Evolutionary conservation across 2,329 filamentous ascomycete species (phyloP).

Genomic region (Cytospora paraplurivora): DNA sequence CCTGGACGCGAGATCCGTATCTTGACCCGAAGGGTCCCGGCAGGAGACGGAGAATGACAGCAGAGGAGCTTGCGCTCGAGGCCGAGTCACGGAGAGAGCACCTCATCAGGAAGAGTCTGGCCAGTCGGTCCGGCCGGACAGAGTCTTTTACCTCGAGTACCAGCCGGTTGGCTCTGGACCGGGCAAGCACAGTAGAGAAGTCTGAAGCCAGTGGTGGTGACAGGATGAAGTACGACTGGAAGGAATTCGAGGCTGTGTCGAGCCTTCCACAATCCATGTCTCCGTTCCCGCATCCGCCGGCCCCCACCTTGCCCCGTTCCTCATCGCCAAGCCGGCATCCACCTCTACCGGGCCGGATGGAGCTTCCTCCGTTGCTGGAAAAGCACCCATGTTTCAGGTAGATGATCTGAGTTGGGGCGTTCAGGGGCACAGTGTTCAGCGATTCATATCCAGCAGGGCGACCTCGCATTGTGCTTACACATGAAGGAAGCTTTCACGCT

Average conservation of each 20-base stretch:
- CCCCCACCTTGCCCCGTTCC: constrained; percentile 15
- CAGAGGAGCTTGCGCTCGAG: constrained; percentile 34
- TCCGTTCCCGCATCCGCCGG: constrained; percentile 18
- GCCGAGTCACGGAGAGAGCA: constrained; percentile 43
- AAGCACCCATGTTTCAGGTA: constrained; percentile 18
- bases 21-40: constrained; percentile 31
- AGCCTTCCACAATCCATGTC: constrained; percentile 6
- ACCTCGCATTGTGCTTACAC: too few species aligned
- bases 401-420: not conserved
- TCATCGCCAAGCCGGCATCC: constrained; percentile 22
- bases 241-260: constrained; percentile 40
- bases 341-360: constrained; percentile 8
- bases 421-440: too few species aligned
- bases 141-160: constrained; percentile 16
- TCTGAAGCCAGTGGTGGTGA: constrained; percentile 27
- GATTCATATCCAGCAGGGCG: too few species aligned
- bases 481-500: too few species aligned
- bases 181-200: constrained; percentile 12
- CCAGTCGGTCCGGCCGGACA: constrained; percentile 32
- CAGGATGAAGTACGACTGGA: constrained; percentile 41
- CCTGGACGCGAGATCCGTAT: constrained; percentile 33
- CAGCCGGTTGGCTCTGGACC: constrained; percentile 17
- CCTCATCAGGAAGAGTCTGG: constrained; percentile 49
- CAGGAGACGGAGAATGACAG: constrained; percentile 35
- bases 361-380: constrained; percentile 20